Conservation (phyloP, 169 alveolate species). For the Eimeria sp. region DNA sequence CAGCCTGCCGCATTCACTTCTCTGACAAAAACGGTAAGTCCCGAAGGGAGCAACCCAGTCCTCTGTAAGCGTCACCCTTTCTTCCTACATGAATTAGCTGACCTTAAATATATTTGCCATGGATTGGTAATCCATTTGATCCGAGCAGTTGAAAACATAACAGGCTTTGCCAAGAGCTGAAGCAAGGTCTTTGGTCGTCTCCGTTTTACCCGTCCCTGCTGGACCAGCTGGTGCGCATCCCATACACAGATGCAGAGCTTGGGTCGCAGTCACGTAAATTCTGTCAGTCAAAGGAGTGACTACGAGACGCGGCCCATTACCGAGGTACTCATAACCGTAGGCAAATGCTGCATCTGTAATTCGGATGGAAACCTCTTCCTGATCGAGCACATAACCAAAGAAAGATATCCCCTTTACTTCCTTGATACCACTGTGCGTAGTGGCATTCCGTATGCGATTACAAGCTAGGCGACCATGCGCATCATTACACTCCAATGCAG, state of each 20-base stretch:
- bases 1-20: not conserved
- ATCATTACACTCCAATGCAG: not conserved
- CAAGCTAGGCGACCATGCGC: too few species aligned
- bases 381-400: not conserved
- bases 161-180: conserved; percentile 98
- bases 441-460: not conserved
- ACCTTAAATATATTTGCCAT: conserved; percentile 98
- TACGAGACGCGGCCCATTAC: conserved; percentile 98
- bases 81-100: conserved; percentile 5
- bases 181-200: conserved; percentile 88
- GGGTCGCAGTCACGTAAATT: conserved; percentile 98
- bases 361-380: conserved; percentile 92
- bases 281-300: conserved; percentile 98
- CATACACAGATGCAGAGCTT: conserved; percentile 98
- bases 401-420: not conserved
- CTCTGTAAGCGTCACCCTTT: not conserved
- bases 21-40: not conserved
- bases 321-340: conserved; percentile 98
- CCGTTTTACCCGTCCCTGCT: conserved; percentile 99
- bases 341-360: conserved; percentile 96
- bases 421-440: not conserved
- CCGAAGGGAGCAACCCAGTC: not conserved
- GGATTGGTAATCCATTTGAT: conserved; percentile 98
- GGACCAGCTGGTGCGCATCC: conserved; percentile 99
- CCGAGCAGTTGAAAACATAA: conserved; percentile 98